Conservation (phyloP, 2,329 filamentous ascomycete genomes). For the Sporothrix humicola region DNA sequence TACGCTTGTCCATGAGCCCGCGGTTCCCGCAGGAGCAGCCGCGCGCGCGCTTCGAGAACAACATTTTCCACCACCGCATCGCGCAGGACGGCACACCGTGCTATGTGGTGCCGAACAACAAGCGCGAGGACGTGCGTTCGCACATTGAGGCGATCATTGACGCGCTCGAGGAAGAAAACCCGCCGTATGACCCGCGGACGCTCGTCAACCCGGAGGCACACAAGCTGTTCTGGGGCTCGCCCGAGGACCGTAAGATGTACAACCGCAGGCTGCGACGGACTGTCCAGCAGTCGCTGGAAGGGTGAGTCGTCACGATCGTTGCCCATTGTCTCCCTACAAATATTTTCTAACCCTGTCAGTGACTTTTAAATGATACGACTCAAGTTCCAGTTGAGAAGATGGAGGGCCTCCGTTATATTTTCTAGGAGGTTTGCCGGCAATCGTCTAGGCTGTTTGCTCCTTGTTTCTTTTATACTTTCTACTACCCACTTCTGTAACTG, state of each 20-base stretch:
- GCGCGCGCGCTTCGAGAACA: slow-evolving; percentile 78
- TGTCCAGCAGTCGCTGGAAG: slow-evolving; percentile 72
- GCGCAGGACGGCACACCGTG: slow-evolving; percentile 80
- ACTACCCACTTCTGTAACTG: too few species aligned
- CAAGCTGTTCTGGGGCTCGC: slow-evolving; percentile 82
- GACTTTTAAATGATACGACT: background rate
- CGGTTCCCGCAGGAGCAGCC: slow-evolving; percentile 89
- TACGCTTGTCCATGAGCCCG: slow-evolving; percentile 79
- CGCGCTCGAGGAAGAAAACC: slow-evolving; percentile 83
- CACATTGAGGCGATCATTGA: slow-evolving; percentile 85
- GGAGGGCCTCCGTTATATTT: too few species aligned
- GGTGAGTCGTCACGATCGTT: slow-evolving; percentile 33
- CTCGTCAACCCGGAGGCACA: slow-evolving; percentile 86
- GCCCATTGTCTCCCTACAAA: background rate
- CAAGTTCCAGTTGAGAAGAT: too few species aligned
- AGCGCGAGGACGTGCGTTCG: slow-evolving; percentile 75
- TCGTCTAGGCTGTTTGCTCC: too few species aligned
- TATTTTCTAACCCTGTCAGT: background rate
- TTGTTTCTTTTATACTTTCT: too few species aligned
- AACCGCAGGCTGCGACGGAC: slow-evolving; percentile 79
- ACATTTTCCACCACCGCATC: slow-evolving; percentile 87
- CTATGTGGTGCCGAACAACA: slow-evolving; percentile 69
- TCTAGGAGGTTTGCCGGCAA: too few species aligned
- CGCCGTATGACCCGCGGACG: slow-evolving; percentile 87
- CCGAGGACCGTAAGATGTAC: slow-evolving; percentile 82